A percentile compares a stretch with the other conserved stretches of the same genome.
Conservation (phyloP, 495 filamentous ascomycete species). For the Antarctomyces pellizariae region DNA sequence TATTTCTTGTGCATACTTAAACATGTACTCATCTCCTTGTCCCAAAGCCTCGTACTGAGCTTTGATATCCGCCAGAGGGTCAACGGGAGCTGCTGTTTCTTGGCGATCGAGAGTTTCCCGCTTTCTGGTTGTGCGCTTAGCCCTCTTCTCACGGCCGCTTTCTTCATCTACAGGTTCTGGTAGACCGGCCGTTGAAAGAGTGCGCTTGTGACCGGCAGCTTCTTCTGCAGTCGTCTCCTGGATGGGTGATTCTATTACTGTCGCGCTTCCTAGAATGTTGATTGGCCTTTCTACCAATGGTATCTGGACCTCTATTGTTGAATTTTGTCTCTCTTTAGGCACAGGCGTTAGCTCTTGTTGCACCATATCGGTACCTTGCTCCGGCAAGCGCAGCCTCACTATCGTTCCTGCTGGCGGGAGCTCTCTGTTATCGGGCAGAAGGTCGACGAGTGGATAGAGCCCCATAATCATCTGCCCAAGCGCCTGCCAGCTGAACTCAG, state of each 20-base stretch:
- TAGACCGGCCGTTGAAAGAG: conserved; percentile 36
- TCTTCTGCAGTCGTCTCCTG: not conserved
- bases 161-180: conserved; percentile 28
- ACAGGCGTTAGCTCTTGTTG: no score
- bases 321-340: no score
- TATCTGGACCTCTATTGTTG: no score
- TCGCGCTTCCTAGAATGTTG: no score
- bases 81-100: conserved; percentile 38
- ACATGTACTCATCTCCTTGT: conserved; percentile 54
- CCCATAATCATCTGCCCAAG: no score
- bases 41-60: conserved; percentile 43
- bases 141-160: conserved; percentile 44
- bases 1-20: conserved; percentile 39
- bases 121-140: conserved; percentile 62
- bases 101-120: no score
- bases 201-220: conserved; percentile 30
- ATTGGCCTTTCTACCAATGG: no score
- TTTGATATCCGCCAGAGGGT: conserved; percentile 45
- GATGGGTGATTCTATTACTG: conserved; percentile 2
- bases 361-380: no score
- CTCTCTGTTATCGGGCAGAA: no score
- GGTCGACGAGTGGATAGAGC: no score
- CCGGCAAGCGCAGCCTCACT: conserved; percentile 5
- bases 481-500: no score
- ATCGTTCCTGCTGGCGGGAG: no score